phyloP scores from a whole-genome alignment of 2,329 filamentous ascomycete genomes.

The Calonectria pseudoturangicola region DNA sequence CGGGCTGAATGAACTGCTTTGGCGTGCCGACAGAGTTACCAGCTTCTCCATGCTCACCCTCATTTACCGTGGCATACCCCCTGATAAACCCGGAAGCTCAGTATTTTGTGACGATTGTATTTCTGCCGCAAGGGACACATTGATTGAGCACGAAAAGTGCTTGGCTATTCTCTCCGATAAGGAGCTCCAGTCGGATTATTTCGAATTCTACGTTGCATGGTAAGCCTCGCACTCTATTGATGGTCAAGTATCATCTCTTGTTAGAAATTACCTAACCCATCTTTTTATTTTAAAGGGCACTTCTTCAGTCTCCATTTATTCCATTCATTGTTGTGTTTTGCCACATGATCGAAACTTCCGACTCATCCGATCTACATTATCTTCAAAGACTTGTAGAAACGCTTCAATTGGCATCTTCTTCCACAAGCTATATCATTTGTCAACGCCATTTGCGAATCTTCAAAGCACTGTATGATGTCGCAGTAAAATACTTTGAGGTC shows the following conservation, averaged over 20 bases:
- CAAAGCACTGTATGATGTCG: conserved; percentile 50
- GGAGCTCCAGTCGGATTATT: conserved; percentile 19
- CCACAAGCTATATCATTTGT: conserved; percentile 30
- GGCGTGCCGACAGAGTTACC: conserved; percentile 44
- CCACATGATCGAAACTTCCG: conserved; percentile 60
- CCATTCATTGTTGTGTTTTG: conserved; percentile 55
- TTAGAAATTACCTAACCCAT: background rate
- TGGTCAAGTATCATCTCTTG: too few species aligned
- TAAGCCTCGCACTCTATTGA: background rate
- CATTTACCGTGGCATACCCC: conserved; percentile 52
- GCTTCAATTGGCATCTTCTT: conserved; percentile 33
- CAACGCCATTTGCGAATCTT: conserved; percentile 49
- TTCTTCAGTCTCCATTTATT: conserved; percentile 50
- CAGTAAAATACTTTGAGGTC: conserved; percentile 48
- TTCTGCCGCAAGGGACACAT: conserved; percentile 44
- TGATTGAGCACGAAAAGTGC: conserved; percentile 41
- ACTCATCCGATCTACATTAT: conserved; percentile 63
- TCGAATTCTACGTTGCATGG: conserved; percentile 39
- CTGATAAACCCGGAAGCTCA: conserved; percentile 34
- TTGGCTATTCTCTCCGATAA: conserved; percentile 16
- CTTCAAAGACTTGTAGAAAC: conserved; percentile 42
- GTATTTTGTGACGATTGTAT: conserved; percentile 52
- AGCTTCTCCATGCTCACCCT: conserved; percentile 52
- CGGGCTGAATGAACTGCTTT: conserved; percentile 41
- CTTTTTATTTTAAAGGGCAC: conserved; percentile 36